These are phyloP conservation scores for Trichosporon asahii DNA, from an alignment of 1,284 basidiomycete genomes.

Conservation along the genomic window DNA sequence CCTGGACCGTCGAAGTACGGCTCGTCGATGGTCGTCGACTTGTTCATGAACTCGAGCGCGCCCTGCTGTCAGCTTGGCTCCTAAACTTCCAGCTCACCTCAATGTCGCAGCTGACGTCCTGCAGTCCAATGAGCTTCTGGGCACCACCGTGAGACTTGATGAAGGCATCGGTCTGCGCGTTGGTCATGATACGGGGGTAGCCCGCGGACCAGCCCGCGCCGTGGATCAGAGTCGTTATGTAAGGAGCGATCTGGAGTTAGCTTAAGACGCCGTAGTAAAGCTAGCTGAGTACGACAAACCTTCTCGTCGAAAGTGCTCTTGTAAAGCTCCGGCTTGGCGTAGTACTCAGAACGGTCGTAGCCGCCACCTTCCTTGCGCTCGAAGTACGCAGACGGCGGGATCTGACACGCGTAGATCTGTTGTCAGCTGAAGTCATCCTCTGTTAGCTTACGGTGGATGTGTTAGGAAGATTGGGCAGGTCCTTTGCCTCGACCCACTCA, in stretches of 20 bases:
- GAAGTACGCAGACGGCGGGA: slow-evolving; percentile 68
- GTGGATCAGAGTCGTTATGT: slow-evolving; percentile 76
- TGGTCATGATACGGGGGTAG: slow-evolving; percentile 75
- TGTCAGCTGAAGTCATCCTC: not conserved
- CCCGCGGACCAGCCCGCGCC: slow-evolving; percentile 75
- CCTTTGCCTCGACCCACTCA: slow-evolving; percentile 58
- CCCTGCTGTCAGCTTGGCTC: slow-evolving; percentile 56
- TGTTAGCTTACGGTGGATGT: slow-evolving; percentile 54
- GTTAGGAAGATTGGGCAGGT: slow-evolving; percentile 60
- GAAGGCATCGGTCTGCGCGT: slow-evolving; percentile 58
- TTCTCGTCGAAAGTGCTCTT: slow-evolving; percentile 65
- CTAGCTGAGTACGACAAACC: slow-evolving; percentile 52
- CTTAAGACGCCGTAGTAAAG: not conserved
- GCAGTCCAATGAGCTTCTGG: slow-evolving; percentile 61
- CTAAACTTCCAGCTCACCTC: slow-evolving; percentile 53
- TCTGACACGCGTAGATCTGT: slow-evolving; percentile 73
- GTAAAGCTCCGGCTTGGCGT: slow-evolving; percentile 64
- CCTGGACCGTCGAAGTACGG: slow-evolving; percentile 63
- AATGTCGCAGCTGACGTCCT: slow-evolving; percentile 82
- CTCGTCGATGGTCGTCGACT: slow-evolving; percentile 66
- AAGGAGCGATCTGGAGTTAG: slow-evolving; percentile 66
- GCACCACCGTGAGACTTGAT: slow-evolving; percentile 55
- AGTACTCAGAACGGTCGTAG: slow-evolving; percentile 70
- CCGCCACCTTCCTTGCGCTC: slow-evolving; percentile 57
- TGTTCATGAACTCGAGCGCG: slow-evolving; percentile 74